phyloP scores from a whole-genome alignment of 2,329 filamentous ascomycete genomes.

The Aspergillus sp. region DNA sequence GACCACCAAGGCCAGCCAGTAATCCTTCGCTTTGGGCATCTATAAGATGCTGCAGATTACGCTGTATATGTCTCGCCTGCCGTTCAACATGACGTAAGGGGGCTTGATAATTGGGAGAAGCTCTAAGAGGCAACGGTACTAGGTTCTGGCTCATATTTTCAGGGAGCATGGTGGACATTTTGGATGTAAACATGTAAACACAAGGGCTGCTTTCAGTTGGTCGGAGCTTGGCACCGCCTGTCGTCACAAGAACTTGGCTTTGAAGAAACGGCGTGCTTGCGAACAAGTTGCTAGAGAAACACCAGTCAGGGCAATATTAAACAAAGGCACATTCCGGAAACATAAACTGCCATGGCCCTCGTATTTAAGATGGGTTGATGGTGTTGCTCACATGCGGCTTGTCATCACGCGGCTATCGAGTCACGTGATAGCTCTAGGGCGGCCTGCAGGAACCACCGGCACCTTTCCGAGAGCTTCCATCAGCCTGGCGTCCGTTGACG shows the following conservation, averaged over 20 bases:
- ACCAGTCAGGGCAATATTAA: not conserved
- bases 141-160: slow-evolving; percentile 24
- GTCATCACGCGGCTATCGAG: slow-evolving; percentile 1
- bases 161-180: slow-evolving; percentile 34
- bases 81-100: slow-evolving; percentile 53
- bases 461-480: slow-evolving; percentile 28
- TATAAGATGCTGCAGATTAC: slow-evolving; percentile 58
- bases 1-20: slow-evolving; percentile 46
- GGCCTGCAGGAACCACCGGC: slow-evolving; percentile 27
- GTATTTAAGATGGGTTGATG: not conserved
- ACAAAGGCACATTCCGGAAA: not conserved
- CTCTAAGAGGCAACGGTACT: slow-evolving; percentile 29
- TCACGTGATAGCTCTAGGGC: slow-evolving; percentile 27
- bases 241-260: not conserved
- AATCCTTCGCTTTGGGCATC: slow-evolving; percentile 63
- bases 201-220: not conserved
- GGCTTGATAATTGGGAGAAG: slow-evolving; percentile 35
- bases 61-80: slow-evolving; percentile 55
- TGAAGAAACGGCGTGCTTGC: not conserved
- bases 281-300: not conserved
- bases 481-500: slow-evolving; percentile 29
- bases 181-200: slow-evolving; percentile 2
- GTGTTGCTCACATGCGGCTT: slow-evolving; percentile 4
- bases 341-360: not conserved
- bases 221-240: not conserved